Evolutionary conservation across 1,284 basidiomycete species (phyloP), one percentile per base, ranked within the genome.

Genomic region (Puccinia horiana): DNA sequence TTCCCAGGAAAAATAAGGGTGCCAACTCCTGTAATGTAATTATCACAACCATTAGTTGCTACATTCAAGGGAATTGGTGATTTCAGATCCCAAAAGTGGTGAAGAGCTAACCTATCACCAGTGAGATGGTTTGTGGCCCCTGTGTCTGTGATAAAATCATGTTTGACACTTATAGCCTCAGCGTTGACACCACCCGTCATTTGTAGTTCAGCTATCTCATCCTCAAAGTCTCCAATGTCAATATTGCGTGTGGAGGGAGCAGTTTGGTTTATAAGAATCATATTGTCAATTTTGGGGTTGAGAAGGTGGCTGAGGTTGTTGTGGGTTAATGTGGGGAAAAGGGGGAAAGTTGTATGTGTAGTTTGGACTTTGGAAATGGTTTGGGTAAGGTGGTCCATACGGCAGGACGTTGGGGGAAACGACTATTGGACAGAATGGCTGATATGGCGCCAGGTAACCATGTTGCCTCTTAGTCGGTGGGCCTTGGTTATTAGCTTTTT

Each of bases 1-100:
- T 18, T 37, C 42, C 70, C 70, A 49, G 40, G 40, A 54, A 73
- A 73, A 73, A 73, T 73, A 6, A 73, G 70, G 3, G 37, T 49
- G 2, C 70, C 70, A 42, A 49, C 29, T 14, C 70, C 70, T 73
- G 40, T 73, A n/a, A 73, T 32, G 14, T 12, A 49, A 5, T 73
- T 18, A 73, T 14, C 29, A 26, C 35, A 73, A n/a, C n/a, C n/a
- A n/a, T n/a, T n/a, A n/a, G n/a, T n/a, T n/a, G n/a, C n/a, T n/a
- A 73, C 70, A 29, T 32, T 73, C 18, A 73, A 32, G 29, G 70
- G 40, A 26, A 73, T 73, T 2, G 70, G 70, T 4, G 20, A 8
- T 35, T 47, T 47, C 1, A 49, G 42, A 9, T 16, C 6, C 20
- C 9, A 32, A 35, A 49, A 49, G 14, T 49, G 9, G 29, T 26